Base-by-base conservation (phyloP, 2,329 filamentous ascomycete genomes). In the Apiospora marii region DNA sequence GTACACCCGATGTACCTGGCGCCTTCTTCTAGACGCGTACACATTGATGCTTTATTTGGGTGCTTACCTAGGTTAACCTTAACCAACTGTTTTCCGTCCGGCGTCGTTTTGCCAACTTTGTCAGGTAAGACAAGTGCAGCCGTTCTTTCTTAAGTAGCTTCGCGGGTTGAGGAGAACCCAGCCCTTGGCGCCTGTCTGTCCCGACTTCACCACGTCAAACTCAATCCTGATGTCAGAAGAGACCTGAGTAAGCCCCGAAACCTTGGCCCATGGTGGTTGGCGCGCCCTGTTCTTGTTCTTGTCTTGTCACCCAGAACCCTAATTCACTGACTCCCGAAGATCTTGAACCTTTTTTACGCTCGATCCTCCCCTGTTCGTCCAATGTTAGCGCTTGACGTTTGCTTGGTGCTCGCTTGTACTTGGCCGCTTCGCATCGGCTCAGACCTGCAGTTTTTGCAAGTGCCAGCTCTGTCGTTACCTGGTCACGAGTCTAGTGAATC, bases 21-120 rank as follows among this genome's bases (percentile, higher is more conserved):
- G 24, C 14, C 51, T 34, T 30, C 27, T 4, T 30, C 27, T 4
- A 30, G 2, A 30, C 27, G 27, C 27, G 27, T 30, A 30, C 27
- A 30, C 27, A 30, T 30, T 30, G 27, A 30, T 30, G 27, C 27
- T 30, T 30, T 30, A 30, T n/a, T 41, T 41, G n/a, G 58, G 58
- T 64, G 30, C 58, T 64, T 37, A 64, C 19, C 7, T n/a, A 61
- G 19, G 10, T n/a, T 24, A 64, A 64, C 58, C 58, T 64, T 64
- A n/a, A 61, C 1, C 30, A 37, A 13, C 30, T 61, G 6, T 58
- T 34, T 34, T 3, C 24, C 27, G 8, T 16, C 5, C 14, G 22
- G 19, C 19, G 3, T 5, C 22, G 30, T 24, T 24, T 24, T 53
- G 24, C 16, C 51, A 30, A 34, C 14, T 30, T 14, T 30, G 27